phyloP scores from a whole-genome alignment of 2,329 filamentous ascomycete species.

The Aspergillus fumigatus region DNA sequence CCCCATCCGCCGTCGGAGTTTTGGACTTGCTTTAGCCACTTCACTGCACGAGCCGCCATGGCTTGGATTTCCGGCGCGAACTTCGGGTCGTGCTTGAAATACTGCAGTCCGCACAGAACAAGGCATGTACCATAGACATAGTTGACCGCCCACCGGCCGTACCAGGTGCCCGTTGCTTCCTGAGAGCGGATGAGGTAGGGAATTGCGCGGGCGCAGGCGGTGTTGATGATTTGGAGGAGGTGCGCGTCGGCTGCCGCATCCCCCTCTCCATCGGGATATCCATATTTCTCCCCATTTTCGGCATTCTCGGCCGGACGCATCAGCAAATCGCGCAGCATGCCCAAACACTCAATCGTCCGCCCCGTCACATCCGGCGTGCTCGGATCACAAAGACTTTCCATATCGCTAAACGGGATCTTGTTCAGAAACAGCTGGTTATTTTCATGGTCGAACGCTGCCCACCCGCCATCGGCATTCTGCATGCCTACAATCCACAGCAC shows the following conservation, averaged over 20 bases:
- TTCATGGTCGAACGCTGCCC: constrained; percentile 31
- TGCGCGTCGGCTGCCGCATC: not conserved
- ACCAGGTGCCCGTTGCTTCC: constrained; percentile 25
- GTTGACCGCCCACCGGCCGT: constrained; percentile 30
- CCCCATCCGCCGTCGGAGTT: constrained; percentile 31
- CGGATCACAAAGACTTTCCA: constrained; percentile 31
- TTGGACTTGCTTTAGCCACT: constrained; percentile 22
- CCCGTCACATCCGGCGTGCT: constrained; percentile 31
- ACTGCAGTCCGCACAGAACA: constrained; percentile 23
- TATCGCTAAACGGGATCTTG: constrained; percentile 35
- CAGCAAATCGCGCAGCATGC: constrained; percentile 12
- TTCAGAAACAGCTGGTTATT: constrained; percentile 32
- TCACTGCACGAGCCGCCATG: constrained; percentile 4
- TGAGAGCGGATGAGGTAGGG: constrained; percentile 18
- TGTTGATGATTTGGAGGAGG: not conserved
- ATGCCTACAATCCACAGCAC: constrained; percentile 29
- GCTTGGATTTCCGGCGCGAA: not conserved
- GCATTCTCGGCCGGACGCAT: not conserved
- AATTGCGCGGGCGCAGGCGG: constrained; percentile 14
- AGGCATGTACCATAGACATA: constrained; percentile 33
- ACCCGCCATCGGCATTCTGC: constrained; percentile 35
- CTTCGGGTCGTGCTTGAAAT: not conserved
- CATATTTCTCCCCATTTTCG: not conserved
- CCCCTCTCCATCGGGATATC: not conserved
- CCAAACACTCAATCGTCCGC: constrained; percentile 26